A percentile compares a stretch with the other conserved stretches of the same genome.
phyloP scores from a whole-genome alignment of 164 flowering plant genomes.

The Taxillus chinensis region DNA sequence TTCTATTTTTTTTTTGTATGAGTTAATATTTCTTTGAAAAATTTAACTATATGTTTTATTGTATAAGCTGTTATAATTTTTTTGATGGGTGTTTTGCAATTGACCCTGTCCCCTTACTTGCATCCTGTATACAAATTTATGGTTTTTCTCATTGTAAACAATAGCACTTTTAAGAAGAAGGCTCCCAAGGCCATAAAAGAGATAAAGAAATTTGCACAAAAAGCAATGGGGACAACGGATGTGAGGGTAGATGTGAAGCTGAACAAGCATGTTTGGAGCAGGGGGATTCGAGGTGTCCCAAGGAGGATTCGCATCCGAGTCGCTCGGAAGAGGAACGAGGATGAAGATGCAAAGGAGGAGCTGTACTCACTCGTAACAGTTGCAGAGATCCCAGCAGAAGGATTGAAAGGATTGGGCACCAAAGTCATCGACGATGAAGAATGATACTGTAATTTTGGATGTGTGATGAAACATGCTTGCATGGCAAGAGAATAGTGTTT shows the following conservation, averaged over 20 bases:
- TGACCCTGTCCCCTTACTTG: too few species aligned
- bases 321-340: neutral
- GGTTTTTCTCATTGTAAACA: neutral
- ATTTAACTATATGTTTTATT: too few species aligned
- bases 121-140: neutral
- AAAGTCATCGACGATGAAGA: neutral
- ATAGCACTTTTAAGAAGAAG: slow-evolving; percentile 3
- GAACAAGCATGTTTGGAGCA: slow-evolving; percentile 1
- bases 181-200: slow-evolving; percentile 3
- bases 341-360: slow-evolving; percentile 4
- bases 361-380: slow-evolving; percentile 1
- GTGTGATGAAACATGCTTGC: too few species aligned
- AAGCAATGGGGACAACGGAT: slow-evolving; percentile 4
- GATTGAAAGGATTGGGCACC: slow-evolving; percentile 1
- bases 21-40: too few species aligned
- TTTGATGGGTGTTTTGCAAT: too few species aligned
- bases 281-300: neutral
- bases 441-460: neutral
- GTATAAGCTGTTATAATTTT: too few species aligned
- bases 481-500: too few species aligned
- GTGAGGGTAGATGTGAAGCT: slow-evolving; percentile 3
- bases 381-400: neutral
- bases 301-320: neutral
- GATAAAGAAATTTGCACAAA: neutral
- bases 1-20: too few species aligned